Evolutionary conservation across 768 basidiomycete species (phyloP).

Genomic region (Aureoboletus auriporus): DNA sequence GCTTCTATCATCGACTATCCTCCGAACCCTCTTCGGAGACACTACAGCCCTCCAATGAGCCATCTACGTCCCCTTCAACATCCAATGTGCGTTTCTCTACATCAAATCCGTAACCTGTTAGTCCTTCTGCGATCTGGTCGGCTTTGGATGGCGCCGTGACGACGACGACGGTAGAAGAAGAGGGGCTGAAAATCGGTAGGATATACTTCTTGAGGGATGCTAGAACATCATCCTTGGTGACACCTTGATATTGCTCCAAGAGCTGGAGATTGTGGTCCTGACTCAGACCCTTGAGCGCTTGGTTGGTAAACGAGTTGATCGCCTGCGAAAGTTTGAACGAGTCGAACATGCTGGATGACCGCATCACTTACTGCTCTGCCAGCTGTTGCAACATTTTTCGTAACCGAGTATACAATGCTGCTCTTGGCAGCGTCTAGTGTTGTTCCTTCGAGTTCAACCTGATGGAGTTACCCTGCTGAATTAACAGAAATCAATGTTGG

Average conservation of each 20-base stretch:
- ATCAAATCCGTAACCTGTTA: slow-evolving; percentile 68
- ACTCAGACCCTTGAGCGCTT: slow-evolving; percentile 82
- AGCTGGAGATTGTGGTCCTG: slow-evolving; percentile 71
- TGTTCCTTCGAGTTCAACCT: slow-evolving; percentile 80
- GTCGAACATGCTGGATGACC: neutral
- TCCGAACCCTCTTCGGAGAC: slow-evolving; percentile 32
- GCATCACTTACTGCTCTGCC: slow-evolving; percentile 69
- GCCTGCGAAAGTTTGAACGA: slow-evolving; percentile 46
- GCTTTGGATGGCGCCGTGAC: slow-evolving; percentile 82
- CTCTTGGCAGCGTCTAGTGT: slow-evolving; percentile 90
- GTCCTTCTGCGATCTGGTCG: slow-evolving; percentile 61
- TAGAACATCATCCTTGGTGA: slow-evolving; percentile 77
- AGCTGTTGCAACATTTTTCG: slow-evolving; percentile 78
- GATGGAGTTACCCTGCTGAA: slow-evolving; percentile 3
- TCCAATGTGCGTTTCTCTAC: slow-evolving; percentile 71
- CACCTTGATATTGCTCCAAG: slow-evolving; percentile 73
- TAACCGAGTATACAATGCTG: slow-evolving; percentile 80
- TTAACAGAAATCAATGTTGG: neutral
- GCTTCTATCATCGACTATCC: slow-evolving; percentile 2
- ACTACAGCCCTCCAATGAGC: slow-evolving; percentile 28
- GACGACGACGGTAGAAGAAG: slow-evolving; percentile 73
- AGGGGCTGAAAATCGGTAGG: slow-evolving; percentile 78
- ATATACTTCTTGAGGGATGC: slow-evolving; percentile 67
- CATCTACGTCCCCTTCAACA: slow-evolving; percentile 50
- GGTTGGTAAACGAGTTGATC: slow-evolving; percentile 79